phyloP scores from a whole-genome alignment of 73 alveolate species.

The Stentor roeselii region DNA sequence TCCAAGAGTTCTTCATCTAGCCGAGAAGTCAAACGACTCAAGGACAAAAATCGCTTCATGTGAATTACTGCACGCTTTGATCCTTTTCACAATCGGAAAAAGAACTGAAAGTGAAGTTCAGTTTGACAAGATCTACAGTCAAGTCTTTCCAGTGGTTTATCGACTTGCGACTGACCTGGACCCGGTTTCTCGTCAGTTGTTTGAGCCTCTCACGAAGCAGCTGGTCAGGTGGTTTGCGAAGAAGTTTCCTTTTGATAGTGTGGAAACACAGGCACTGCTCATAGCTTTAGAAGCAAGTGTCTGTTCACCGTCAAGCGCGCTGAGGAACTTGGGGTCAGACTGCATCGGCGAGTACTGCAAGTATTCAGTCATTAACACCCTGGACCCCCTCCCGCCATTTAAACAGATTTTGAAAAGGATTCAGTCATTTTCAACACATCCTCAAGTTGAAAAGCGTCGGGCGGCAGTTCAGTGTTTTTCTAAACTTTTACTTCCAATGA shows the following conservation, averaged over 20 bases:
- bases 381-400: constrained; percentile 65
- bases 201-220: constrained; percentile 72
- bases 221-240: constrained; percentile 96
- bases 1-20: constrained; percentile 84
- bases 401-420: constrained; percentile 89
- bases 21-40: constrained; percentile 74
- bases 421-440: constrained; percentile 88
- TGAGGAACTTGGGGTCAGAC: constrained; percentile 74
- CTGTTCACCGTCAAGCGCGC: constrained; percentile 73
- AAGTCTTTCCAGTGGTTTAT: constrained; percentile 67
- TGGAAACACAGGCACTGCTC: constrained; percentile 81
- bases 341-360: constrained; percentile 88
- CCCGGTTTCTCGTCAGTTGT: constrained; percentile 62
- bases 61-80: constrained; percentile 86
- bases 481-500: constrained; percentile 64
- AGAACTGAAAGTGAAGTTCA: constrained; percentile 52
- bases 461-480: constrained; percentile 76
- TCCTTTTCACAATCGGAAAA: constrained; percentile 89
- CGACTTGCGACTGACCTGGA: constrained; percentile 59
- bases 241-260: constrained; percentile 76
- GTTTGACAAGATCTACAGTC: constrained; percentile 66
- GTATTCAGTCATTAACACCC: constrained; percentile 55
- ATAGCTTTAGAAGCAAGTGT: constrained; percentile 86
- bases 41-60: constrained; percentile 86
- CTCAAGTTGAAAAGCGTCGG: constrained; percentile 86